A percentile compares a stretch with the other conserved stretches of the same genome.
phyloP scores from a whole-genome alignment of 83 land plant species.

The Picea abies region DNA sequence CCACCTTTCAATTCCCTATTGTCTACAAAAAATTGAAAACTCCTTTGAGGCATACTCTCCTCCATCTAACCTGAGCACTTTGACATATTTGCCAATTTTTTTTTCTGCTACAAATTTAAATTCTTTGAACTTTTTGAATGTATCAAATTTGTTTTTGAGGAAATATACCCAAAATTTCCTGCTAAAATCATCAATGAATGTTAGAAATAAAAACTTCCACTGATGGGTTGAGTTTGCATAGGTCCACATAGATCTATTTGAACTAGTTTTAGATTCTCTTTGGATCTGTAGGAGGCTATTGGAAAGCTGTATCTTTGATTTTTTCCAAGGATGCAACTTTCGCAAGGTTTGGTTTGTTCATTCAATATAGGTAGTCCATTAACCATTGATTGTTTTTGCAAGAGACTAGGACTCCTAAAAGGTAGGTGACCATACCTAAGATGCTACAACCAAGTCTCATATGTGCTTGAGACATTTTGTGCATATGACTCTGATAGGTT shows the following conservation, averaged over 20 bases:
- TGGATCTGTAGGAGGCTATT: too few relatives aligned
- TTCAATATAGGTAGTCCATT: neutral
- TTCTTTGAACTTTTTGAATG: neutral
- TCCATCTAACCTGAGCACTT: constrained; percentile 2
- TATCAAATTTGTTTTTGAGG: neutral
- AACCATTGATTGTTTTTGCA: neutral
- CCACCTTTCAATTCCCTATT: constrained; percentile 1
- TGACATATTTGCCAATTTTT: neutral
- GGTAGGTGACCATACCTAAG: neutral
- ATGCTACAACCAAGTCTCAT: neutral
- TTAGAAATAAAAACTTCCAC: too few relatives aligned
- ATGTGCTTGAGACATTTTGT: neutral
- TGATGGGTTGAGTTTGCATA: too few relatives aligned
- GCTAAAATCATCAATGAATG: neutral
- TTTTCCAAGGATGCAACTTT: neutral
- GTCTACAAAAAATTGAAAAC: neutral
- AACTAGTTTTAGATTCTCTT: too few relatives aligned
- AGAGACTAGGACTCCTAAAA: neutral
- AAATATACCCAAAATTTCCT: neutral
- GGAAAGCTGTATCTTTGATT: neutral
- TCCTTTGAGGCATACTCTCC: constrained; percentile 6
- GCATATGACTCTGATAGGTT: neutral
- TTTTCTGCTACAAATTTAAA: neutral
- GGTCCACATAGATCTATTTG: too few relatives aligned
- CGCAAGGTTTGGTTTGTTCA: neutral